A percentile compares a stretch with the other conserved stretches of the same genome.
phyloP scores from a whole-genome alignment of 2,329 filamentous ascomycete species.

The Aureobasidium sp. region DNA sequence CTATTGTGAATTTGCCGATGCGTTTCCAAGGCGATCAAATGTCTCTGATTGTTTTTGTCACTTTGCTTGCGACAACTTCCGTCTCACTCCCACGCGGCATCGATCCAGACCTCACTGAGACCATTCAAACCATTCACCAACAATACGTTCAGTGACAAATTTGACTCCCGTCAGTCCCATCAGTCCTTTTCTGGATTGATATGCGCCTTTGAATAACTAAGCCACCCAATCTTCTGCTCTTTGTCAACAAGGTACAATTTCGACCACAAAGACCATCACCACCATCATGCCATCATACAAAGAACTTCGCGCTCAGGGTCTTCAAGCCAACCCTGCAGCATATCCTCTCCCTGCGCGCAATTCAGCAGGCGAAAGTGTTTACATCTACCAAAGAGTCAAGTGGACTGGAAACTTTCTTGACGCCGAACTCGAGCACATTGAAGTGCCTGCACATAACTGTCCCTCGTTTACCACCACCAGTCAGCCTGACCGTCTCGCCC shows the following conservation, averaged over 20 bases:
- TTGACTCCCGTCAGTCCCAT: background rate
- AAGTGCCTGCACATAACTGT: background rate
- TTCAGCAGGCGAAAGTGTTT: background rate
- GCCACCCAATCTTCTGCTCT: background rate
- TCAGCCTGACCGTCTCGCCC: background rate
- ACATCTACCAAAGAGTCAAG: background rate
- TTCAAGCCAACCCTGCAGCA: background rate
- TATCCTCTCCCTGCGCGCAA: background rate
- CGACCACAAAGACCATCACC: background rate
- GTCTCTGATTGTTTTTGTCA: background rate
- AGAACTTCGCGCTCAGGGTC: background rate
- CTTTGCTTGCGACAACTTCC: background rate
- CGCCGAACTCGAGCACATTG: background rate
- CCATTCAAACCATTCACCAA: background rate
- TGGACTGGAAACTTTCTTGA: background rate
- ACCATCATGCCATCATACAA: background rate
- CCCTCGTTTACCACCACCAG: background rate
- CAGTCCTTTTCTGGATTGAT: background rate
- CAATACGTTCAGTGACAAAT: background rate
- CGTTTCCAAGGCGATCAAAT: background rate
- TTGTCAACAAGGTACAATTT: background rate
- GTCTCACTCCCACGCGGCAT: background rate
- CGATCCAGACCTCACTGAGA: background rate
- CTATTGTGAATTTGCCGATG: background rate
- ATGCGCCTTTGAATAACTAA: background rate